phyloP scores from a whole-genome alignment of 495 filamentous ascomycete species.

The Cairneyella variabilis region DNA sequence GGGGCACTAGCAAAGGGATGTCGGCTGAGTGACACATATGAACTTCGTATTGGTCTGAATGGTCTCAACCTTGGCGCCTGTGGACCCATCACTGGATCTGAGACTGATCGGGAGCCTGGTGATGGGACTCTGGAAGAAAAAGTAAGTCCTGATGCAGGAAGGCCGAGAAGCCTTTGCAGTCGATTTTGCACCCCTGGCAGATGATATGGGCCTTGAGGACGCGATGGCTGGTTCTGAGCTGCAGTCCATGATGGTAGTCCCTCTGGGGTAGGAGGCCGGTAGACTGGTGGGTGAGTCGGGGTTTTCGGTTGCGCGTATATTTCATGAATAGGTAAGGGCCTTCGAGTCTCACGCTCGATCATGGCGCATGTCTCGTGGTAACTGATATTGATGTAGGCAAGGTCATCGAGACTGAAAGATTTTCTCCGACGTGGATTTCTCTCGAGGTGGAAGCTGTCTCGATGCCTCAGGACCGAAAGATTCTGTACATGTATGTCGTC shows the following conservation, averaged over 20 bases:
- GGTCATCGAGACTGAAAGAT: conserved; percentile 33
- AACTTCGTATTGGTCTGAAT: conserved; percentile 26
- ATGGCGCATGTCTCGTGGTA: conserved; percentile 22
- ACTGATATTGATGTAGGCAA: conserved; percentile 33
- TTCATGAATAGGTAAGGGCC: conserved; percentile 26
- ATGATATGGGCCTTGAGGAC: not conserved
- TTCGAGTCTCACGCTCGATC: conserved; percentile 32
- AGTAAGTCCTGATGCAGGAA: conserved; percentile 6
- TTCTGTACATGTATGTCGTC: conserved; percentile 16
- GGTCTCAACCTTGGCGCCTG: conserved; percentile 24
- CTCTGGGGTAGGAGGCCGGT: conserved; percentile 25
- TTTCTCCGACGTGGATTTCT: conserved; percentile 25
- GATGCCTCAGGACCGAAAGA: conserved; percentile 14
- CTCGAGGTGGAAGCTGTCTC: conserved; percentile 17
- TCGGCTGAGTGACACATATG: conserved; percentile 19
- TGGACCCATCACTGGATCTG: conserved; percentile 7
- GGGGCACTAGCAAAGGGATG: conserved; percentile 25
- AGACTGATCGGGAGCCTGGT: not conserved
- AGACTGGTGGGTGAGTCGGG: conserved; percentile 30
- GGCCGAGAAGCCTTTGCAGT: conserved; percentile 15
- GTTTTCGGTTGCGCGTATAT: conserved; percentile 35
- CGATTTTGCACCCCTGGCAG: conserved; percentile 8
- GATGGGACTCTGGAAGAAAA: conserved; percentile 5
- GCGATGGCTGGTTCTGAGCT: conserved; percentile 8
- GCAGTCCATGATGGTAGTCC: conserved; percentile 32